Evolutionary conservation across 768 basidiomycete species (phyloP), one percentile per base, ranked within the genome.

Genomic region (Naematelia encephala): DNA sequence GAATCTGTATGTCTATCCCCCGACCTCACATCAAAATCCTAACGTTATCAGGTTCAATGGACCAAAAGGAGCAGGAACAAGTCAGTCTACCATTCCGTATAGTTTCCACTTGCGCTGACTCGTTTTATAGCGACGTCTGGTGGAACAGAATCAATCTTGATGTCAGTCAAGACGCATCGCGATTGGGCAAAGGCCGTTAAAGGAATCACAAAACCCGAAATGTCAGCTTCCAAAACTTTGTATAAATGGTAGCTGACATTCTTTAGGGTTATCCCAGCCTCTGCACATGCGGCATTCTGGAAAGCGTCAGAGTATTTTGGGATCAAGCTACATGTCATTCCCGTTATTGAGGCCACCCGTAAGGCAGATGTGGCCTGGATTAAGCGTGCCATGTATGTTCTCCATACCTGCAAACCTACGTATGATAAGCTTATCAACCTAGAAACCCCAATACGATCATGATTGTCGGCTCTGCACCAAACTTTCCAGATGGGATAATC

Each of bases 121-220:
- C n/a, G 11, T 42, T 45, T 1, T 25, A 1, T 45, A 77, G 75
- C 93, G 77, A 99, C 94, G 1, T 88, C 88, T 0, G 94, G 94
- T 13, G 94, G 94, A 4, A 99, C 94, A 0, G 94, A 99, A 75
- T 90, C 88, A 21, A 97, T 98, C 66, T 80, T 99, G 50, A 92
- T 97, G 91, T 86, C 91, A 1, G 82, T 91, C 64, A 97, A 97
- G 80, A 89, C 92, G 0, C 86, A 99, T 55, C 84, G 91, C 13
- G 92, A 97, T 64, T 96, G 93, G 90, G 94, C 90, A 4, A 80
- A 82, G 46, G 82, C 80, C 1, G 86, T 86, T 42, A 93, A 91
- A 75, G 90, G 91, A 5, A 90, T 97, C 66, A 90, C 83, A 0
- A 84, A 87, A 60, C 94, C 94, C 0, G 94, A 99, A 75, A 92